These are phyloP conservation scores for Claviceps maximensis DNA, from an alignment of 2,329 filamentous ascomycete genomes.

Conservation along the genomic window DNA sequence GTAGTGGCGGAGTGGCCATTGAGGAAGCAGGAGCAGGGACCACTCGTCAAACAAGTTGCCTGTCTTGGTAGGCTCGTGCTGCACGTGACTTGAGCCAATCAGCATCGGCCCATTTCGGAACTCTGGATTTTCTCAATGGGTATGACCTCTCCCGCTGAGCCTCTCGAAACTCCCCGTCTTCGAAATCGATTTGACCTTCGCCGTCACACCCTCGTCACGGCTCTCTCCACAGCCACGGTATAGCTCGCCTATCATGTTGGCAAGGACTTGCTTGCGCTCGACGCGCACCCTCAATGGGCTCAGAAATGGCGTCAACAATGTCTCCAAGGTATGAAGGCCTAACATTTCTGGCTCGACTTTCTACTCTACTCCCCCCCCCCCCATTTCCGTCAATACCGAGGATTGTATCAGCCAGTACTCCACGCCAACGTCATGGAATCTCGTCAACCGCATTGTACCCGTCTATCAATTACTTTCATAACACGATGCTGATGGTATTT, in stretches of 20 bases:
- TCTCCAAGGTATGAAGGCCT: constrained; percentile 53
- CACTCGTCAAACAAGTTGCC: too few relatives aligned
- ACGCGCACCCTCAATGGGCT: constrained; percentile 73
- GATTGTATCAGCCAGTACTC: constrained; percentile 14
- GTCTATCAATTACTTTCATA: constrained; percentile 8
- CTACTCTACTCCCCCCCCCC: not conserved
- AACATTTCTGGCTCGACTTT: constrained; percentile 12
- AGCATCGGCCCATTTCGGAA: constrained; percentile 30
- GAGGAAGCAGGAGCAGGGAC: not conserved
- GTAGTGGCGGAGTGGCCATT: not conserved
- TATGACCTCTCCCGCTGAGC: constrained; percentile 25
- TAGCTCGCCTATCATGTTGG: constrained; percentile 64
- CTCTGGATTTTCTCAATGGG: constrained; percentile 26
- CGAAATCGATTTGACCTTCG: constrained; percentile 24
- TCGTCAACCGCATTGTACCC: constrained; percentile 16
- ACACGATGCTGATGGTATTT: constrained; percentile 25
- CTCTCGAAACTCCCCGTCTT: constrained; percentile 24
- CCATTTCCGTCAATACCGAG: constrained; percentile 12
- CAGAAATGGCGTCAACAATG: constrained; percentile 57
- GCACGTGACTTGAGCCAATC: constrained; percentile 28
- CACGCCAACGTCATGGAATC: constrained; percentile 10
- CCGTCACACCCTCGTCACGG: constrained; percentile 23
- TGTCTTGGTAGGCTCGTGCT: constrained; percentile 10
- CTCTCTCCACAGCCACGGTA: constrained; percentile 24
- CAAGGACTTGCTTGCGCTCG: constrained; percentile 80